These are phyloP conservation scores for Trypanosoma melophagium DNA, from an alignment of 208 protist genomes.

Conservation along the genomic window DNA sequence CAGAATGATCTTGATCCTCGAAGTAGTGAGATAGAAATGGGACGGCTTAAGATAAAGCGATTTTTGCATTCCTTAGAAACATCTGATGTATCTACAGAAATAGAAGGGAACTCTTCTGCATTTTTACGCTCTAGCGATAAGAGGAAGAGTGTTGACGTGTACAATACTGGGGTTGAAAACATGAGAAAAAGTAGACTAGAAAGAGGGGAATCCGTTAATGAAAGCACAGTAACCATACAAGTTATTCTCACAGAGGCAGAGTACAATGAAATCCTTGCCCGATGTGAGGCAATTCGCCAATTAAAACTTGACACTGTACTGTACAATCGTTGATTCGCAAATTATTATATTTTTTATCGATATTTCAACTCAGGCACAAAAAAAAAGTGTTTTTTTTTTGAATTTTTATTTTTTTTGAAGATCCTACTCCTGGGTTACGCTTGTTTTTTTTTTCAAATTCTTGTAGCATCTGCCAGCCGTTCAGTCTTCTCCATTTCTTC, in stretches of 20 bases:
- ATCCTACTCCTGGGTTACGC: too few relatives aligned
- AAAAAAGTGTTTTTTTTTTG: background rate
- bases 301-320: conserved; percentile 19
- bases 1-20: conserved; percentile 30
- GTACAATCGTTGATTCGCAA: conserved; percentile 4
- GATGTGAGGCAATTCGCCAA: conserved; percentile 24
- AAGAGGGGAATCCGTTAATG: background rate
- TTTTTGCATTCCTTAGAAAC: conserved; percentile 19
- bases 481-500: background rate
- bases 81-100: background rate
- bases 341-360: conserved; percentile 4
- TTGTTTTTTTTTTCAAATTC: too few relatives aligned
- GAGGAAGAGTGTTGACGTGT: too few relatives aligned
- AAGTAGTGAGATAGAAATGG: conserved; percentile 15
- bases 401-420: too few relatives aligned
- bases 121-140: background rate
- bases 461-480: too few relatives aligned
- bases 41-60: conserved; percentile 23
- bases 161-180: background rate
- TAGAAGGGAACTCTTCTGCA: background rate
- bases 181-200: background rate
- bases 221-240: conserved; percentile 14
- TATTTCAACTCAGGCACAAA: background rate
- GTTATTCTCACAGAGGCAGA: conserved; percentile 22
- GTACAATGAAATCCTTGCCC: conserved; percentile 24